Evolutionary conservation across 2,329 filamentous ascomycete genomes (phyloP).

Genomic region (Aurifilum marmelostoma): DNA sequence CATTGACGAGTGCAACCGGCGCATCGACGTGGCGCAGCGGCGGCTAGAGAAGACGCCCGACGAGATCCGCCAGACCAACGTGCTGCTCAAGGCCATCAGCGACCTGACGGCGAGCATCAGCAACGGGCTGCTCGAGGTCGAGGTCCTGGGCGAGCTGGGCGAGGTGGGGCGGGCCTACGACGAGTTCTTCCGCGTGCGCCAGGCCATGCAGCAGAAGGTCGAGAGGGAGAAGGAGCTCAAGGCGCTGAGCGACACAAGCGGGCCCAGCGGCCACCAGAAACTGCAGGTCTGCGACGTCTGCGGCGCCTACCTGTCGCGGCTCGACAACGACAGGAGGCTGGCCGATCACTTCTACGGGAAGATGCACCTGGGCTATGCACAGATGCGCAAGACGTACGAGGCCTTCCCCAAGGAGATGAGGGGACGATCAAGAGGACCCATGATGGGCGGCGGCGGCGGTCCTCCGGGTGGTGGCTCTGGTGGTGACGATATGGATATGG

Average conservation of each 20-base stretch:
- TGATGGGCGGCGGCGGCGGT: slow-evolving; percentile 47
- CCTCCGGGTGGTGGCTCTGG: slow-evolving; percentile 37
- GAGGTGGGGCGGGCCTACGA: slow-evolving; percentile 81
- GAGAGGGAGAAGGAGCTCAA: slow-evolving; percentile 89
- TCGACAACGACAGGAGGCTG: slow-evolving; percentile 91
- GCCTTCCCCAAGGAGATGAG: slow-evolving; percentile 86
- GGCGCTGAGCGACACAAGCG: slow-evolving; percentile 85
- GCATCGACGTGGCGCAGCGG: slow-evolving; percentile 88
- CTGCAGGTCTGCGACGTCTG: slow-evolving; percentile 98
- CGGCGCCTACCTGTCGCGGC: slow-evolving; percentile 86
- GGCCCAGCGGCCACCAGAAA: slow-evolving; percentile 94
- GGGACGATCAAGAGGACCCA: slow-evolving; percentile 64
- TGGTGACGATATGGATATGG: slow-evolving; percentile 44
- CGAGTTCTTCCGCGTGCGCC: slow-evolving; percentile 84
- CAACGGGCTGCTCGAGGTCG: slow-evolving; percentile 81
- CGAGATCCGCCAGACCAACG: slow-evolving; percentile 94
- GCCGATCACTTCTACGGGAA: slow-evolving; percentile 99
- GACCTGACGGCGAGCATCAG: slow-evolving; percentile 80
- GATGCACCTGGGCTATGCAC: slow-evolving; percentile 97
- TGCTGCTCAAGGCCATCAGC: slow-evolving; percentile 81
- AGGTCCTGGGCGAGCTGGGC: slow-evolving; percentile 80
- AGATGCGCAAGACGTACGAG: slow-evolving; percentile 95
- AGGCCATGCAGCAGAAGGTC: slow-evolving; percentile 76
- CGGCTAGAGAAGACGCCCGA: slow-evolving; percentile 96
- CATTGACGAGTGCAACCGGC: slow-evolving; percentile 93